These are phyloP conservation scores for Daldinia childiae DNA, from an alignment of 495 filamentous ascomycete species.

Conservation along the genomic window DNA sequence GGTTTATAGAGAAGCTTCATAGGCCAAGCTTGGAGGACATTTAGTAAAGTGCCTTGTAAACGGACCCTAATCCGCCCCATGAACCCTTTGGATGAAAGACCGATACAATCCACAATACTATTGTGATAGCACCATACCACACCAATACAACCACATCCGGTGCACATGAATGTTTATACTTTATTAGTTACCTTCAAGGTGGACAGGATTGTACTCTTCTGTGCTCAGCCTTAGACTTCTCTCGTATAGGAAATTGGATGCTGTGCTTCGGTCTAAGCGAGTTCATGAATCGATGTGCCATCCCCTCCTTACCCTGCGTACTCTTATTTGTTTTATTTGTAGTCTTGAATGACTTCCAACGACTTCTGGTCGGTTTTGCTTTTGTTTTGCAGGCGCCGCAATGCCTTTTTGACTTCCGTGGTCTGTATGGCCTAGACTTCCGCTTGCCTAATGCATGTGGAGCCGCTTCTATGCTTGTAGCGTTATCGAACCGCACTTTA, in stretches of 20 bases:
- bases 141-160: neutral
- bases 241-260: conserved; percentile 30
- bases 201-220: conserved; percentile 38
- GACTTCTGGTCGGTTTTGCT: conserved; percentile 9
- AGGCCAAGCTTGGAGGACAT: neutral
- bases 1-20: neutral
- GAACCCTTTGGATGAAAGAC: neutral
- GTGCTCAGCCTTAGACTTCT: conserved; percentile 7
- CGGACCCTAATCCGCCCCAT: neutral
- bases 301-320: neutral
- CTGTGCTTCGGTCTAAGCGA: conserved; percentile 32
- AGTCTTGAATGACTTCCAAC: conserved; percentile 3
- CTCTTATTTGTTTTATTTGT: neutral
- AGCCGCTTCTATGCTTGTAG: conserved; percentile 16
- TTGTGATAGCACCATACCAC: neutral
- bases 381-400: neutral
- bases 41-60: neutral
- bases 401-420: conserved; percentile 8
- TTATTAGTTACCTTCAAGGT: neutral
- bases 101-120: neutral
- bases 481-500: conserved; percentile 38
- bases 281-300: conserved; percentile 21
- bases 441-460: conserved; percentile 3
- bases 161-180: neutral
- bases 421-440: conserved; percentile 18